These are phyloP conservation scores for Leccinum aurantiacum DNA, from an alignment of 768 basidiomycete genomes.

Conservation along the genomic window DNA sequence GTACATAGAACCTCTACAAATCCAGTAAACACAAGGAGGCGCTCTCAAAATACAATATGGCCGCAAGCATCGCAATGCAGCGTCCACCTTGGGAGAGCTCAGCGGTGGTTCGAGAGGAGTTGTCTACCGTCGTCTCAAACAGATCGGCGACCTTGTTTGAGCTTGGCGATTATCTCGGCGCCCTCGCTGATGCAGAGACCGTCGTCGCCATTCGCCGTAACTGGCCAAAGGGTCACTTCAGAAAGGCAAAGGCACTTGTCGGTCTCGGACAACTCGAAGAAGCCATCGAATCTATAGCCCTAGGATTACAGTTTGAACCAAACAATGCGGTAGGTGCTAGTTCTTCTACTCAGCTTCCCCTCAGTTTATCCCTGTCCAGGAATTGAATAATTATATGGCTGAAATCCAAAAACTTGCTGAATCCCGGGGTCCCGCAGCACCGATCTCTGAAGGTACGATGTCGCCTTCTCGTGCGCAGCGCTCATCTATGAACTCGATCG, in stretches of 20 bases:
- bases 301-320: slow-evolving; percentile 86
- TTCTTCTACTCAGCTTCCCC: neutral
- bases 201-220: slow-evolving; percentile 81
- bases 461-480: neutral
- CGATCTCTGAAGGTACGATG: slow-evolving; percentile 2
- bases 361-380: slow-evolving; percentile 23
- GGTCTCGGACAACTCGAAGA: slow-evolving; percentile 69
- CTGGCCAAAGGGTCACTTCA: slow-evolving; percentile 96
- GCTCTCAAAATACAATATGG: slow-evolving; percentile 75
- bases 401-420: slow-evolving; percentile 30
- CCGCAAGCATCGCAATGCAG: slow-evolving; percentile 72
- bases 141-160: slow-evolving; percentile 86
- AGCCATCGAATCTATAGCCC: slow-evolving; percentile 75
- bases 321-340: slow-evolving; percentile 50
- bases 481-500: neutral
- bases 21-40: slow-evolving; percentile 65
- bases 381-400: slow-evolving; percentile 33
- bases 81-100: slow-evolving; percentile 91
- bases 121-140: slow-evolving; percentile 88
- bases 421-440: slow-evolving; percentile 3
- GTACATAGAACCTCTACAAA: slow-evolving; percentile 73
- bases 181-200: slow-evolving; percentile 87
- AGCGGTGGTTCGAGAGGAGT: slow-evolving; percentile 81
- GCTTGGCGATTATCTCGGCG: slow-evolving; percentile 68
- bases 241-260: slow-evolving; percentile 86